Percentiles rank a stretch among this genome's conserved stretches.
Evolutionary conservation across 495 filamentous ascomycete species (phyloP).

Genomic region (Xylaria nigripes): DNA sequence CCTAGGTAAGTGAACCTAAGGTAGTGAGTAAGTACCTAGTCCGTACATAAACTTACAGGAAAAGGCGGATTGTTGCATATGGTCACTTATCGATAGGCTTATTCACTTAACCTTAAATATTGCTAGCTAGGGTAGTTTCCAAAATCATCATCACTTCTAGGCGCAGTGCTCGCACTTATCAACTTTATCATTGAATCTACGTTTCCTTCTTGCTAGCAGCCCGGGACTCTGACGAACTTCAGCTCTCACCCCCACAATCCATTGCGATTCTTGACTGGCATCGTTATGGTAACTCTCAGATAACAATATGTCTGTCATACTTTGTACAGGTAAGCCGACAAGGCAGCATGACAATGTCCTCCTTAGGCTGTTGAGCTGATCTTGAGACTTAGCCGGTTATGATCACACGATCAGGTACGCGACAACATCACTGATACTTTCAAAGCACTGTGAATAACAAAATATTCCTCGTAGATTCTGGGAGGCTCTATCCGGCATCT

Average conservation of each 20-base stretch:
- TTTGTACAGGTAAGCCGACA: constrained; percentile 63
- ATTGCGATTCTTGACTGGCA: not conserved
- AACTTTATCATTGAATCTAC: too few species aligned
- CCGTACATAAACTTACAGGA: too few species aligned
- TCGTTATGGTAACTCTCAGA: not conserved
- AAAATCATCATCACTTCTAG: too few species aligned
- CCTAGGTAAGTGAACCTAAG: too few species aligned
- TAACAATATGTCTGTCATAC: constrained; percentile 69
- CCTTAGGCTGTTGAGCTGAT: constrained; percentile 10
- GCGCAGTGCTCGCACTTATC: too few species aligned
- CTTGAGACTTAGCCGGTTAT: constrained; percentile 67
- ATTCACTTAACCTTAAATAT: not conserved
- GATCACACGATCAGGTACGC: constrained; percentile 95
- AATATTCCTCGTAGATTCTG: constrained; percentile 60
- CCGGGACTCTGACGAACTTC: not conserved
- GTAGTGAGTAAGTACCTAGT: too few species aligned
- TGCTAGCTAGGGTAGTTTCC: too few species aligned
- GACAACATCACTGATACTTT: not conserved
- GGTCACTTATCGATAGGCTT: not conserved
- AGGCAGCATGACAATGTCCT: not conserved
- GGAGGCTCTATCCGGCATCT: constrained; percentile 96
- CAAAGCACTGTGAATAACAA: not conserved
- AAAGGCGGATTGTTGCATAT: not conserved
- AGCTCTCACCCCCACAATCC: constrained; percentile 20
- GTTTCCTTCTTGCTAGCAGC: not conserved